Evolutionary conservation across 1,139 yeast genomes (phyloP).

Genomic region (Zhuliangozyma blackwelliae): DNA sequence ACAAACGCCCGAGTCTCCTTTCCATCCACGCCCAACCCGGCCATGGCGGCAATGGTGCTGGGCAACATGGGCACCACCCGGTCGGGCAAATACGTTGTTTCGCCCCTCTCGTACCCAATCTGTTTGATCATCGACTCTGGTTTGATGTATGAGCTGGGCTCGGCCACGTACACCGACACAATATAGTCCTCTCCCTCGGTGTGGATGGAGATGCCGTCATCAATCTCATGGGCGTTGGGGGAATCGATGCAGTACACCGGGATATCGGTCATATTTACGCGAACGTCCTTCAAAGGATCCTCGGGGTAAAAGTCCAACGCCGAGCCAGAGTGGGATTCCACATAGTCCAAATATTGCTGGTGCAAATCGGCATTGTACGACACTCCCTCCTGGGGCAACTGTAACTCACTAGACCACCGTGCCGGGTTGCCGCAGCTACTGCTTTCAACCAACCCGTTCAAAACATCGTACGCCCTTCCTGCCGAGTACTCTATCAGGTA

Average conservation of each 20-base stretch:
- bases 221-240: constrained; percentile 80
- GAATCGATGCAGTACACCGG: constrained; percentile 85
- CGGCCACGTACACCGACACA: constrained; percentile 78
- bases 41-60: constrained; percentile 40
- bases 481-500: constrained; percentile 41
- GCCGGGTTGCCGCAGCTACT: constrained; percentile 41
- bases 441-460: constrained; percentile 15
- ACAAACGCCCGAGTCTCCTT: constrained; percentile 37
- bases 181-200: constrained; percentile 28
- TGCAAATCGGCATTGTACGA: constrained; percentile 37
- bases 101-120: constrained; percentile 57
- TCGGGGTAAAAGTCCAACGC: constrained; percentile 21
- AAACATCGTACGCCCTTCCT: constrained; percentile 45
- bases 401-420: constrained; percentile 39
- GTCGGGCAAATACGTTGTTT: constrained; percentile 76
- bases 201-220: constrained; percentile 80
- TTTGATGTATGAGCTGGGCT: constrained; percentile 66
- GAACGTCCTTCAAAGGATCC: constrained; percentile 30
- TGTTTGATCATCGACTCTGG: constrained; percentile 48
- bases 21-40: constrained; percentile 55
- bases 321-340: constrained; percentile 15
- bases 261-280: constrained; percentile 36
- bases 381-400: constrained; percentile 36
- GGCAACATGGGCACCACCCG: constrained; percentile 70
- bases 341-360: constrained; percentile 36